These are phyloP conservation scores for Prunus campanulata DNA, from an alignment of 306 rosid species.

Conservation along the genomic window DNA sequence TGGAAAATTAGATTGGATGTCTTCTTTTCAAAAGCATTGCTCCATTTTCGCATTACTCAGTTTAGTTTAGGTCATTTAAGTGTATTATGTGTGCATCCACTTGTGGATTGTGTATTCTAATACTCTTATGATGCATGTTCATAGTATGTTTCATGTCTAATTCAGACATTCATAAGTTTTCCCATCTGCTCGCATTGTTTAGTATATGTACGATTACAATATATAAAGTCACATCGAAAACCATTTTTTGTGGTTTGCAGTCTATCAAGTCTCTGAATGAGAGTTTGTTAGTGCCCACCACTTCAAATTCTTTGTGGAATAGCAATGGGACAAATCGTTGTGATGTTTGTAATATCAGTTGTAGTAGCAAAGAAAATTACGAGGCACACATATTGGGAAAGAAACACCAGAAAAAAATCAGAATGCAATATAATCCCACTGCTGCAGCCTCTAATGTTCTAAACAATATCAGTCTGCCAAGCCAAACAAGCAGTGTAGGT, in stretches of 20 bases:
- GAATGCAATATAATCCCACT: conserved; percentile 28
- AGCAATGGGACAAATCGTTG: conserved; percentile 34
- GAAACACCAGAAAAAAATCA: conserved; percentile 50
- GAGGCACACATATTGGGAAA: conserved; percentile 46
- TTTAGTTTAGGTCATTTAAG: background rate
- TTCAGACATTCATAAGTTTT: background rate
- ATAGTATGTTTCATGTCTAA: background rate
- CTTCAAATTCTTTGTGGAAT: conserved; percentile 33
- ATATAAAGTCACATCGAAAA: background rate
- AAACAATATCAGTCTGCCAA: conserved; percentile 19
- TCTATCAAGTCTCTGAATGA: conserved; percentile 35
- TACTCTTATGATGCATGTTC: background rate
- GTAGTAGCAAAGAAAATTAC: conserved; percentile 40
- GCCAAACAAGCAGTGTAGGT: conserved; percentile 19
- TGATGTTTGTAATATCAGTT: conserved; percentile 48
- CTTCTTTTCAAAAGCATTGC: background rate
- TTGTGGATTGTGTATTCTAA: too few relatives aligned
- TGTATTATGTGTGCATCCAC: background rate
- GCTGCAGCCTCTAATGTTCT: conserved; percentile 16
- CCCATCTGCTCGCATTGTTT: background rate
- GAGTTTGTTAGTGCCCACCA: conserved; percentile 33
- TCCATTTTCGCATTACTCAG: background rate
- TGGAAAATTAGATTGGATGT: background rate
- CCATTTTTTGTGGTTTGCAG: conserved; percentile 34
- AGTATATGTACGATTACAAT: background rate